A percentile compares a stretch with the other conserved stretches of the same genome.
Conservation (phyloP, 129 eudicot genomes). For the Kitagawia praeruptora region DNA sequence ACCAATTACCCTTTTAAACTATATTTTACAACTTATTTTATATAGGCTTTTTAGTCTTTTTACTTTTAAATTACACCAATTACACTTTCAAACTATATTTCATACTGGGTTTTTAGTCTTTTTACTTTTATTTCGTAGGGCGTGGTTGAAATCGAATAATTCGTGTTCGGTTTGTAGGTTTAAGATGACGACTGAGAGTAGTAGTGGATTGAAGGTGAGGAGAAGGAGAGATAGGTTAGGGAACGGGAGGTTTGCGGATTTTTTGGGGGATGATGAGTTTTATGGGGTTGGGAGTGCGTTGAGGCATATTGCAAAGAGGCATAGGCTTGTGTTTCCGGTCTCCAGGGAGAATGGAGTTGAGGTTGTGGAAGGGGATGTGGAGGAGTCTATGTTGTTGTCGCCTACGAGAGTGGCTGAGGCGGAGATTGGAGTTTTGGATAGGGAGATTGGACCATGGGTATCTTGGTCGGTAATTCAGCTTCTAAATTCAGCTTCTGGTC, state of each 20-base stretch:
- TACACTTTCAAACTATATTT: too few relatives aligned
- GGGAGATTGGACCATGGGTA: too few relatives aligned
- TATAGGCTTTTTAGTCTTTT: too few relatives aligned
- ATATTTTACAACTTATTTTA: too few relatives aligned
- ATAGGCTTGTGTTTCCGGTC: constrained; percentile 32
- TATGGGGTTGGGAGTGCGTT: constrained; percentile 38
- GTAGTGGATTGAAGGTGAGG: constrained; percentile 22
- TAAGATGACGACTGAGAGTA: constrained; percentile 30
- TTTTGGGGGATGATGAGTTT: constrained; percentile 40
- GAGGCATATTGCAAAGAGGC: constrained; percentile 55
- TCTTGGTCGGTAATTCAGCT: too few relatives aligned
- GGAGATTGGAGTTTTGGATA: constrained; percentile 31
- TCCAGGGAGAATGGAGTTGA: constrained; percentile 24
- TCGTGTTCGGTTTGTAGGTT: constrained; percentile 73
- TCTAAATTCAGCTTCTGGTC: too few relatives aligned
- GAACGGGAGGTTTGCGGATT: constrained; percentile 39
- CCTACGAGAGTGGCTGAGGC: constrained; percentile 45
- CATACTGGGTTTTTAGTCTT: too few relatives aligned
- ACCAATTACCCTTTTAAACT: too few relatives aligned
- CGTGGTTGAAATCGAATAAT: constrained; percentile 57
- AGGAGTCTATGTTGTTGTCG: constrained; percentile 30
- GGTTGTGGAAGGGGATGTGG: constrained; percentile 15
- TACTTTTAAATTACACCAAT: too few relatives aligned
- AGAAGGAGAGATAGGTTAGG: constrained; percentile 36
- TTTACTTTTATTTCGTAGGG: too few relatives aligned